Evolutionary conservation across 805 yeast species (phyloP).

Genomic region (Candida yuanshanica): DNA sequence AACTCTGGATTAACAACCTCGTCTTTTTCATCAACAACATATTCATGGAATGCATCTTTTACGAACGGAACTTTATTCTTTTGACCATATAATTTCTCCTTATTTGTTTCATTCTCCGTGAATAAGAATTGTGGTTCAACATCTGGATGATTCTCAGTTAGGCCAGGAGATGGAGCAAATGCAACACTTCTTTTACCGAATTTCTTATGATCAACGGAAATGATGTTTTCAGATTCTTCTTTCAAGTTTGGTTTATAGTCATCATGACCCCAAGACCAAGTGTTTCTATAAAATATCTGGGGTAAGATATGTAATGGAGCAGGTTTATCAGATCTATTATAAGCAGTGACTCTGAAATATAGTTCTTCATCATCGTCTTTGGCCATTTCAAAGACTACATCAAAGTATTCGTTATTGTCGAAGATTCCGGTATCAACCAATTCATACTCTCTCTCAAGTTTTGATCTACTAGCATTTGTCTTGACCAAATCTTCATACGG

Average conservation of each 20-base stretch:
- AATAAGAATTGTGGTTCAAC: slow-evolving; percentile 72
- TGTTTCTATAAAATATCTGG: slow-evolving; percentile 77
- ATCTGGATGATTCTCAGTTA: slow-evolving; percentile 49
- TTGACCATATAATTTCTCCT: slow-evolving; percentile 57
- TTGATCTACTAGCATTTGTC: slow-evolving; percentile 59
- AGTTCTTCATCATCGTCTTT: slow-evolving; percentile 78
- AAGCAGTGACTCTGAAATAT: slow-evolving; percentile 80
- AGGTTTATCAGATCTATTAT: slow-evolving; percentile 72
- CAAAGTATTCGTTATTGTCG: slow-evolving; percentile 64
- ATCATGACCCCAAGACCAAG: slow-evolving; percentile 88
- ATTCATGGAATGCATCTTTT: slow-evolving; percentile 91
- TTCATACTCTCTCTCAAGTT: slow-evolving; percentile 73
- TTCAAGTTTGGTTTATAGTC: slow-evolving; percentile 42
- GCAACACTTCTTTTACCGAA: slow-evolving; percentile 59
- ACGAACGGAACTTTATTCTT: slow-evolving; percentile 47
- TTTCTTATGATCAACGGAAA: slow-evolving; percentile 60
- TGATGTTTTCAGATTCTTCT: slow-evolving; percentile 37
- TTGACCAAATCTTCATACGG: slow-evolving; percentile 74
- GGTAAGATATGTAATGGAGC: slow-evolving; percentile 90
- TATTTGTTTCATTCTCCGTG: slow-evolving; percentile 88
- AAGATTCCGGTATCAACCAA: slow-evolving; percentile 74
- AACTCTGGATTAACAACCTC: slow-evolving; percentile 64
- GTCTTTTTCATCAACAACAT: slow-evolving; percentile 53
- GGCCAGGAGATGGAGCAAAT: slow-evolving; percentile 84
- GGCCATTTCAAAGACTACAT: slow-evolving; percentile 85